phyloP scores from a whole-genome alignment of 176 grass and related monocot species.

The Eleusine indica region DNA sequence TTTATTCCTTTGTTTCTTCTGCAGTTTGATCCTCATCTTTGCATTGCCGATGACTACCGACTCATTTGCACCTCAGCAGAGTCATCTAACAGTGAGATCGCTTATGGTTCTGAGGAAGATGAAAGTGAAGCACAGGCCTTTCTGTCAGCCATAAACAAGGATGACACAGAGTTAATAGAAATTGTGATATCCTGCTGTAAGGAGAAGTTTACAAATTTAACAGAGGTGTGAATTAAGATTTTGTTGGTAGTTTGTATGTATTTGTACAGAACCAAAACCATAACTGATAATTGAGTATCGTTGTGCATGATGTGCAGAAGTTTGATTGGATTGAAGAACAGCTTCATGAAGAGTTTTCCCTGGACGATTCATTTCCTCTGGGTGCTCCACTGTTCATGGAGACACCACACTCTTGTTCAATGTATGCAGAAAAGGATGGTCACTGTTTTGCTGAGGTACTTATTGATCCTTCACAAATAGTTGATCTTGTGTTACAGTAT shows the following conservation, averaged over 20 bases:
- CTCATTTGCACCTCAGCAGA: constrained; percentile 47
- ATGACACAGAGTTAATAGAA: constrained; percentile 78
- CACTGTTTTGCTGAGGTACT: constrained; percentile 74
- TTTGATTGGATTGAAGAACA: constrained; percentile 68
- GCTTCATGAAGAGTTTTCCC: constrained; percentile 80
- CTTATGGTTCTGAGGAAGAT: constrained; percentile 89
- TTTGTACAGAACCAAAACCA: constrained; percentile 17
- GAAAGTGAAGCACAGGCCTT: constrained; percentile 69
- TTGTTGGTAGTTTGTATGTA: constrained; percentile 20
- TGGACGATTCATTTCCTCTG: constrained; percentile 86
- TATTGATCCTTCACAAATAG: constrained; percentile 35
- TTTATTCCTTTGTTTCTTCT: constrained; percentile 39
- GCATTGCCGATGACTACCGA: constrained; percentile 60
- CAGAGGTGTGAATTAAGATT: constrained; percentile 65
- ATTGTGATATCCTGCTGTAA: constrained; percentile 57
- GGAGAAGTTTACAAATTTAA: constrained; percentile 66
- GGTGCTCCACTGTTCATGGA: constrained; percentile 82
- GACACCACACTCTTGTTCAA: constrained; percentile 62
- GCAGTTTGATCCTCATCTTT: constrained; percentile 87
- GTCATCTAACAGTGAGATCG: constrained; percentile 43
- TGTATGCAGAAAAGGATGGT: constrained; percentile 58
- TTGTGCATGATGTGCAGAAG: constrained; percentile 51
- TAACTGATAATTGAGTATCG: constrained; percentile 26
- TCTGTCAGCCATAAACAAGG: constrained; percentile 64
- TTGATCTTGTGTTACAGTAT: constrained; percentile 17